phyloP scores from a whole-genome alignment of 148 eudicot species.

The Beta vulgaris region DNA sequence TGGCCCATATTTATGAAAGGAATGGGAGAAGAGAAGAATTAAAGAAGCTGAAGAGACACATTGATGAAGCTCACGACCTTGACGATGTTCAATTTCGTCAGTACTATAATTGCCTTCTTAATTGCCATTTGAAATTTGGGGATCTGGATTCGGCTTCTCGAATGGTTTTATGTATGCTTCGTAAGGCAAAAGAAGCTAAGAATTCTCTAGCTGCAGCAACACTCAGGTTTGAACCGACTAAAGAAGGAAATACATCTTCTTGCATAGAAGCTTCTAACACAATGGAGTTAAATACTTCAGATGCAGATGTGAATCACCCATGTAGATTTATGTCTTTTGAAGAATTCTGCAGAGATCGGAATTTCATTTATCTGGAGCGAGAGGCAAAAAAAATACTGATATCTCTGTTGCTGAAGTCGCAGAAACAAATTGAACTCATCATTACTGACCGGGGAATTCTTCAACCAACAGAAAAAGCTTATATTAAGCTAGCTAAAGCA shows the following conservation, averaged over 20 bases:
- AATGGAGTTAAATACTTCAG: constrained; percentile 22
- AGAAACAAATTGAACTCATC: constrained; percentile 56
- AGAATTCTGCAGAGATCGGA: constrained; percentile 57
- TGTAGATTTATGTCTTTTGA: constrained; percentile 44
- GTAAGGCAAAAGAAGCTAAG: constrained; percentile 77
- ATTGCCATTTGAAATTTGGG: constrained; percentile 80
- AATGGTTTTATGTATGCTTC: constrained; percentile 89
- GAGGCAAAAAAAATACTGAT: constrained; percentile 54
- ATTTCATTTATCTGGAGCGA: constrained; percentile 53
- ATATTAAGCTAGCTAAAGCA: constrained; percentile 70
- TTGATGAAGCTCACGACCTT: constrained; percentile 67
- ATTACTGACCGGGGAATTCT: constrained; percentile 72
- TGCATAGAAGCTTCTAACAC: constrained; percentile 21
- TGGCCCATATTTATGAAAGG: constrained; percentile 78
- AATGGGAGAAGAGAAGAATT: constrained; percentile 91
- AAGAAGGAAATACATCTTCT: constrained; percentile 18
- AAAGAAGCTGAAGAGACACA: constrained; percentile 70
- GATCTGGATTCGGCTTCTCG: constrained; percentile 71
- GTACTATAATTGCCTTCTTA: constrained; percentile 75
- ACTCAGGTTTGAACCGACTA: constrained; percentile 41
- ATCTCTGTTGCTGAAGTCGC: constrained; percentile 47
- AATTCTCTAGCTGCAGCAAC: constrained; percentile 70
- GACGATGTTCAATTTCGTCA: constrained; percentile 68
- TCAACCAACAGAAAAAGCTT: constrained; percentile 72
- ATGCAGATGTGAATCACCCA: constrained; percentile 15